These are phyloP conservation scores for Elaeagnus macrophylla DNA, from an alignment of 306 rosid species.

Conservation along the genomic window DNA sequence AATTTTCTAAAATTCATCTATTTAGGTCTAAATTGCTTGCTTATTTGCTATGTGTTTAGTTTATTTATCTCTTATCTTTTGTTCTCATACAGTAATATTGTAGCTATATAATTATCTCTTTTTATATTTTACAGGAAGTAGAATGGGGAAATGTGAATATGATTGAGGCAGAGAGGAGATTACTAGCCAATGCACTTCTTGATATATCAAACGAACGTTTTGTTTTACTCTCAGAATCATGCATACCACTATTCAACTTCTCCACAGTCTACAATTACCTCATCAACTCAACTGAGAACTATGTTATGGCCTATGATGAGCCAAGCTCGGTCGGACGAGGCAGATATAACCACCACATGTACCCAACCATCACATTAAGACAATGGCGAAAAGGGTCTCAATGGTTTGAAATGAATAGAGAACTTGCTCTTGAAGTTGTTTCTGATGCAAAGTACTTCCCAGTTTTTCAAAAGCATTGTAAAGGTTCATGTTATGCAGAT, in stretches of 20 bases:
- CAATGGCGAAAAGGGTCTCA: conserved; percentile 88
- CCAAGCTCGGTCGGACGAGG: conserved; percentile 57
- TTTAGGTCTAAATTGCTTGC: too few relatives aligned
- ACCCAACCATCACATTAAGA: conserved; percentile 29
- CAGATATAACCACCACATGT: conserved; percentile 48
- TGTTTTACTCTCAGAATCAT: conserved; percentile 63
- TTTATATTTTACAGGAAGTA: conserved; percentile 34
- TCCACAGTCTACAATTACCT: conserved; percentile 53
- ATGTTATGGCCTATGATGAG: conserved; percentile 51
- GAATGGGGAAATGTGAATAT: conserved; percentile 74
- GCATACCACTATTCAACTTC: conserved; percentile 85
- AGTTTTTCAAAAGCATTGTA: conserved; percentile 37
- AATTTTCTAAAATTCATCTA: too few relatives aligned
- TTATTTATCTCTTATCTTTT: neutral
- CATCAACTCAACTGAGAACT: conserved; percentile 39
- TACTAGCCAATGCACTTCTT: conserved; percentile 69
- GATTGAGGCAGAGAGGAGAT: conserved; percentile 78
- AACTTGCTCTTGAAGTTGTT: conserved; percentile 47
- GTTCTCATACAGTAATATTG: neutral
- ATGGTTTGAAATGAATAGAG: conserved; percentile 77
- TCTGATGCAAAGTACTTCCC: conserved; percentile 52
- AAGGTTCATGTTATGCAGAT: conserved; percentile 53
- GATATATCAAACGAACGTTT: conserved; percentile 74
- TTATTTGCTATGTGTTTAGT: too few relatives aligned
- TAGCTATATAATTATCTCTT: neutral